Base-by-base conservation (phyloP, 2,329 filamentous ascomycete genomes). In the Didymella pomorum region DNA sequence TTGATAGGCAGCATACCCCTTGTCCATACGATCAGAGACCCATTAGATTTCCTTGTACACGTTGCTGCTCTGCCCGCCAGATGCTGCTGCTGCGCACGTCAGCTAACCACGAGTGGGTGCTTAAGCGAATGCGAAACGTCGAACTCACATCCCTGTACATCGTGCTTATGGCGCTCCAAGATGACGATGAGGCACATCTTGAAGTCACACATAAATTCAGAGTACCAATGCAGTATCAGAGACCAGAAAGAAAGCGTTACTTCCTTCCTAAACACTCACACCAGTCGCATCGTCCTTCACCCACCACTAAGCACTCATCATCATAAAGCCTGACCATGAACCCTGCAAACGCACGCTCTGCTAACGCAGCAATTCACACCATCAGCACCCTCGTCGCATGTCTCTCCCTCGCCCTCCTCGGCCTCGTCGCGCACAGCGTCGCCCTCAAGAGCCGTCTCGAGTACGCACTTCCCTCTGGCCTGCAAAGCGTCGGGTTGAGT, bases 81-180 rank as follows among this genome's bases (percentile, higher is more conserved):
- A n/a, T n/a, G n/a, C n/a, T n/a, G n/a, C n/a, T n/a, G n/a, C n/a
- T n/a, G n/a, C n/a, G n/a, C n/a, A n/a, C n/a, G 23, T 10, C 33
- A n/a, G 20, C 35, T 39, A 35, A 42, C 43, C 10, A 16, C 1
- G 14, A 11, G 14, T 21, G 21, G 52, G 6, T 37, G 12, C 25
- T 39, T 50, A 45, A 56, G 37, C 39, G 29, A 49, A 49, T 55
- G 37, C 52, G 45, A 44, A 48, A 37, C 18, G 39, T 23, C 21
- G 11, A 37, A 21, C 35, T 31, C 16, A 11, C 43, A 44, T 44
- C 39, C 39, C 28, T 31, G 25, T 23, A 8, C 26, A 18, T 41
- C 31, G 31, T 11, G 23, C 8, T 33, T 21, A 41, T 56, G 39
- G 53, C 52, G 31, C n/a, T 28, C 37, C 18, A 25, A 18, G 31